phyloP scores from a whole-genome alignment of 352 stramenopile species.

The Globisporangium cylindrosporum region DNA sequence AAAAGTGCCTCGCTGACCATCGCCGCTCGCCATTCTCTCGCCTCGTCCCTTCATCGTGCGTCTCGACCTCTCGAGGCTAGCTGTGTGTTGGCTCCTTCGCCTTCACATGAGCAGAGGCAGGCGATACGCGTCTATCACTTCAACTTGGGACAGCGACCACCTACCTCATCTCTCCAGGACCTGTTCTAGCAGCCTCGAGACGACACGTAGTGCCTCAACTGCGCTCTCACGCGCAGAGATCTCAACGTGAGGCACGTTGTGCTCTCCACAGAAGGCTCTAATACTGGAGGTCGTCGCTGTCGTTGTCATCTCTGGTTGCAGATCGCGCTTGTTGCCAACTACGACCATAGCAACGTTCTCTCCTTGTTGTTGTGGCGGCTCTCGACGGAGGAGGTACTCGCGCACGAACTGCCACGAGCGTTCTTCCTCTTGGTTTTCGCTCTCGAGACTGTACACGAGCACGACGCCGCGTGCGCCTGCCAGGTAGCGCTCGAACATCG shows the following conservation, averaged over 20 bases:
- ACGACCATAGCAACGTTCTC: not conserved
- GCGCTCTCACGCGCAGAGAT: not conserved
- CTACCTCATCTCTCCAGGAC: not conserved
- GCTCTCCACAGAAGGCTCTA: not conserved
- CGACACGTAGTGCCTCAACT: not conserved
- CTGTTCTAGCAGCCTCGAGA: not conserved
- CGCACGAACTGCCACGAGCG: constrained; percentile 6
- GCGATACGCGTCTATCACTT: not conserved
- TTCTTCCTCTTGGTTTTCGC: not conserved
- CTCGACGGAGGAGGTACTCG: not conserved
- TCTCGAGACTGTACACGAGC: constrained; percentile 43
- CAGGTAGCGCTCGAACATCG: constrained; percentile 49
- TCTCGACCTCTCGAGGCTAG: no score
- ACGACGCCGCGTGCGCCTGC: constrained; percentile 26
- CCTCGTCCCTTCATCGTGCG: no score
- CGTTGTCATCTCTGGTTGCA: not conserved
- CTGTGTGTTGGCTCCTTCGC: no score
- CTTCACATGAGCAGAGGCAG: no score
- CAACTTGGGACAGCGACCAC: not conserved
- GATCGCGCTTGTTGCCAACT: constrained; percentile 14
- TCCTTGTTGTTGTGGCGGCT: not conserved
- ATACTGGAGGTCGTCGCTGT: not conserved
- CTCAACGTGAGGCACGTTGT: not conserved
- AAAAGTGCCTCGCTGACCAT: no score
- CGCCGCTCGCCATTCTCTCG: no score